A percentile compares a stretch with the other conserved stretches of the same genome.
Evolutionary conservation across 2,329 filamentous ascomycete genomes (phyloP).

Genomic region (Thielaviopsis ethacetica): DNA sequence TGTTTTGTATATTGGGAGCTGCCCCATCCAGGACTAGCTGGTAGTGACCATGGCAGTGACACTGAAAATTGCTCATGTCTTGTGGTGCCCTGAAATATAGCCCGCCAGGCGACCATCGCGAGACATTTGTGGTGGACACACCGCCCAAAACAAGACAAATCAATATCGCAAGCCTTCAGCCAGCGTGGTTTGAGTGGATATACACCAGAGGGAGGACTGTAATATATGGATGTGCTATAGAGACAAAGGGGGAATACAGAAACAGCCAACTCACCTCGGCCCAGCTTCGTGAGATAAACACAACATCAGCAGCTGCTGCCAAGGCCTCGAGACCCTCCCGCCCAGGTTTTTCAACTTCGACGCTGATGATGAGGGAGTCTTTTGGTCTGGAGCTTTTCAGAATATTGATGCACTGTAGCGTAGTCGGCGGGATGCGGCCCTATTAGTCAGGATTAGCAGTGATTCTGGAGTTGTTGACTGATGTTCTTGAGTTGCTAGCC

Average conservation of each 20-base stretch:
- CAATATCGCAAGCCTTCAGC: neutral
- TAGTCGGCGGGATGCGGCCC: conserved; percentile 49
- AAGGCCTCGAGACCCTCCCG: conserved; percentile 42
- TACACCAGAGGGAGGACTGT: no score
- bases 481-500: neutral
- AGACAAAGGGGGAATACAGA: conserved; percentile 15
- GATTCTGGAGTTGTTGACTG: neutral
- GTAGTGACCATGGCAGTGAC: neutral
- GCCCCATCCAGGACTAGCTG: neutral
- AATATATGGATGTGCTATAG: no score
- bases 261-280: conserved; percentile 37
- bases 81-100: neutral
- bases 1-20: neutral
- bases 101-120: neutral
- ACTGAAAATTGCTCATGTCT: neutral
- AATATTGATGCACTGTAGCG: conserved; percentile 38
- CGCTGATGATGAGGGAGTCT: conserved; percentile 36
- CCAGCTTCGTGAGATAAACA: conserved; percentile 61
- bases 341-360: conserved; percentile 56
- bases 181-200: no score
- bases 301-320: conserved; percentile 46
- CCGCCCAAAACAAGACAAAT: neutral
- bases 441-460: conserved; percentile 15
- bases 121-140: neutral
- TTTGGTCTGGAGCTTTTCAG: conserved; percentile 30